Base-by-base conservation (phyloP, 768 basidiomycete species). In the Tulasnella sp. region DNA sequence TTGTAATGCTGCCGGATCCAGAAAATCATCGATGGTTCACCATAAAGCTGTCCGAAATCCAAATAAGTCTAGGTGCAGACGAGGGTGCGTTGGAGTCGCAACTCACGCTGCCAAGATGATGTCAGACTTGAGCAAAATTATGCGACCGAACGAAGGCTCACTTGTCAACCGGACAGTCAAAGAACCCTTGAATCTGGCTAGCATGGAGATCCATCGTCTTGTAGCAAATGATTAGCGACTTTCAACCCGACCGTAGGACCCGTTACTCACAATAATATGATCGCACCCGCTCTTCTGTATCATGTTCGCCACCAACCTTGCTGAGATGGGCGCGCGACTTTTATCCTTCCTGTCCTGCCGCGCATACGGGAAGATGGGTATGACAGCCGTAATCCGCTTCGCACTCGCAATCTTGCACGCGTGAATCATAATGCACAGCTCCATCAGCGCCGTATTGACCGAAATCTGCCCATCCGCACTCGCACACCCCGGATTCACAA, bases 351-450 rank as follows among this genome's bases (percentile, higher is more conserved):
- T 97, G 75, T 99, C 96, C 70, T 98, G 96, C 58, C 96, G 76
- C 7, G 96, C 82, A 70, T 99, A 99, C 1, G 96, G 94, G 71
- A 91, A 99, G 34, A 96, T 79, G 39, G 96, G 96, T 58, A 97
- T 80, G 61, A 99, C 92, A n/a, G 94, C 96, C 5, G 96, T 99
- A 67, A 99, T 98, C 60, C 96, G 77, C 70, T 86, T 88, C 45
- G 96, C 93, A 62, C 90, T 94, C n/a, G 96, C 94, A 65, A 97
- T 98, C 73, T 93, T 94, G 81, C 94, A 96, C 8, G 96, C 93
- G 68, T 97, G 93, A 66, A 97, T 91, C 90, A 99, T 94, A 66
- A 98, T 98, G 68, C 93, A 90, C 43, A 92, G 79, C 69, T 98
- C 96, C 91, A 99, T 98, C 62, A 99, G 80, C 37, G 93, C 77